Evolutionary conservation across 2,329 filamentous ascomycete species (phyloP).

Genomic region (Clarireedia monteithiana): DNA sequence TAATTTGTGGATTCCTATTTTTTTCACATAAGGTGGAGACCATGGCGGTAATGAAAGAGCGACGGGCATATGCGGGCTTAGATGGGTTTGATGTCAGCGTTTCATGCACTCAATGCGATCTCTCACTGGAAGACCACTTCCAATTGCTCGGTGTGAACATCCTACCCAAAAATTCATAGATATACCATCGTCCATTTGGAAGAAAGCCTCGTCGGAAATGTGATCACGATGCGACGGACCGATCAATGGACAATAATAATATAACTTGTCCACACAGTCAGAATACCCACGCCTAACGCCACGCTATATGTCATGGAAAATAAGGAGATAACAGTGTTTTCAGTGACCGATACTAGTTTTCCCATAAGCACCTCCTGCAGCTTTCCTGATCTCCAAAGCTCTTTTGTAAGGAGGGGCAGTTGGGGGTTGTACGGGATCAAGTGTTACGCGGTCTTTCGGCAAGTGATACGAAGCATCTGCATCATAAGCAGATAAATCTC

Average conservation of each 20-base stretch:
- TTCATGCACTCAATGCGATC: too few relatives aligned
- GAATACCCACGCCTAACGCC: neutral
- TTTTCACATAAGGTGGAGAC: too few relatives aligned
- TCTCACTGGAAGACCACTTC: too few relatives aligned
- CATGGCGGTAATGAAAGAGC: too few relatives aligned
- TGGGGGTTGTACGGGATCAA: conserved; percentile 90
- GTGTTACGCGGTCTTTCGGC: conserved; percentile 74
- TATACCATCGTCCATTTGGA: too few relatives aligned
- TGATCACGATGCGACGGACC: neutral
- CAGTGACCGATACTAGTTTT: conserved; percentile 17
- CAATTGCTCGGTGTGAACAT: too few relatives aligned
- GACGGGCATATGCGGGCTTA: too few relatives aligned
- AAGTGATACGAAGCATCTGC: conserved; percentile 91
- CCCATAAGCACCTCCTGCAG: conserved; percentile 57
- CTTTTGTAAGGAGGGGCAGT: conserved; percentile 93
- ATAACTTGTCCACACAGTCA: neutral
- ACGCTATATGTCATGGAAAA: neutral
- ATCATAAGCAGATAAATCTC: conserved; percentile 89
- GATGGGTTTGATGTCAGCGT: too few relatives aligned
- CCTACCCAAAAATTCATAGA: too few relatives aligned
- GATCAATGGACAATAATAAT: neutral
- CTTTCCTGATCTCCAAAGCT: conserved; percentile 75
- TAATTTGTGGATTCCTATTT: too few relatives aligned
- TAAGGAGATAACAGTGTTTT: neutral
- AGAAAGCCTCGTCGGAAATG: neutral